Base-by-base conservation (phyloP, 2,329 filamentous ascomycete genomes). In the Cercospora nicotianae region DNA sequence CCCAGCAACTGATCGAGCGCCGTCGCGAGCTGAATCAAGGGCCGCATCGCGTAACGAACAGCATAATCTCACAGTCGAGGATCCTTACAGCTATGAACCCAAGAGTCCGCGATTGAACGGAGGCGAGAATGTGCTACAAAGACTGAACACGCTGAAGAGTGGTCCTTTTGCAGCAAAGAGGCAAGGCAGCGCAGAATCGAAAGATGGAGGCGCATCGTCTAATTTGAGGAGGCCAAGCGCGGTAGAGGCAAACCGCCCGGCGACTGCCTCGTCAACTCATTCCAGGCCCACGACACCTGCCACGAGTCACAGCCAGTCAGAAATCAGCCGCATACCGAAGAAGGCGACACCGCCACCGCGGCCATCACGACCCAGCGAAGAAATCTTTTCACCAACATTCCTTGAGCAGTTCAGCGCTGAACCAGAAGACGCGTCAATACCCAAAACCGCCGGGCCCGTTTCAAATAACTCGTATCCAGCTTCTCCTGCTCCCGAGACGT, bases 81-180 rank as follows among this genome's bases (percentile, higher is more conserved):
- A 67, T 63, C 63, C 65, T 16, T 69, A 66, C 36, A 59, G 57
- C 30, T 33, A 71, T 4, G 82, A 81, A 18, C 79, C 83, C 1
- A 78, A 78, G 42, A 86, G 81, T 69, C 84, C 86, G 30, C 75
- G 72, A 62, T 72, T 70, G 1, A 75, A 70, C 45, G 77, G 71
- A n/a, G 76, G 75, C 64, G 79, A 77, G 60, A 79, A 74, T 64
- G 45, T 90, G 33, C 74, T 89, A 72, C 82, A 86, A 68, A 85
- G 86, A 65, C 85, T 90, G 81, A 86, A 90, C 71, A 84, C 82
- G 6, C 87, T 90, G 72, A 83, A 85, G 2, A 86, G 88, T 0
- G 88, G 87, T 0, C 88, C 89, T 0, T 90, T 91, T 72, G 86
- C 87, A 69, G 64, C 64, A 30, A 65, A 63, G 53, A 65, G 72